phyloP scores from a whole-genome alignment of 1,284 basidiomycete genomes.

The Ceratobasidium sp. region DNA sequence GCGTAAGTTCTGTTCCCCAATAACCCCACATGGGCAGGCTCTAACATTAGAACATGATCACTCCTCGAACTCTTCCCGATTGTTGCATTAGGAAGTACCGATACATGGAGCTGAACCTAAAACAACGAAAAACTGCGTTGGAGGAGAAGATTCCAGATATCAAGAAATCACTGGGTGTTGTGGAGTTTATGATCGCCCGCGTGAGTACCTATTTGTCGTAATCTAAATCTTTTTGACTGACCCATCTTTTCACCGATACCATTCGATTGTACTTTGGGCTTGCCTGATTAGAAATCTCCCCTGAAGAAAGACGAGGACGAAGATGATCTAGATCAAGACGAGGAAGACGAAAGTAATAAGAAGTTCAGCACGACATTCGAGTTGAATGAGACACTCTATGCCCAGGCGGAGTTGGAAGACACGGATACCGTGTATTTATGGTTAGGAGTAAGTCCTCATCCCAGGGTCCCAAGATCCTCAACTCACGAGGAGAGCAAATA shows the following conservation, averaged over 20 bases:
- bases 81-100: conserved; percentile 86
- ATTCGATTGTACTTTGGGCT: too few species aligned
- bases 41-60: too few species aligned
- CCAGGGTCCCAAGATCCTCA: too few species aligned
- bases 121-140: conserved; percentile 82
- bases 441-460: conserved; percentile 97
- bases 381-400: conserved; percentile 94
- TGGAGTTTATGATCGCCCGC: conserved; percentile 82
- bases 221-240: neutral
- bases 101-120: conserved; percentile 93
- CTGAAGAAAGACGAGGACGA: conserved; percentile 65
- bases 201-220: conserved; percentile 64
- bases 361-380: conserved; percentile 91
- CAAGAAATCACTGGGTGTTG: conserved; percentile 91
- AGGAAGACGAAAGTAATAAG: conserved; percentile 62
- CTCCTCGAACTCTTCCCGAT: conserved; percentile 32
- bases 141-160: conserved; percentile 98
- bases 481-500: conserved; percentile 56
- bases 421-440: conserved; percentile 93
- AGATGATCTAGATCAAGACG: conserved; percentile 60
- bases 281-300: conserved; percentile 31
- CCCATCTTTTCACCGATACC: neutral
- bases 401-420: conserved; percentile 87
- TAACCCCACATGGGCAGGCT: too few species aligned
- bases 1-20: conserved; percentile 68